phyloP scores from a whole-genome alignment of 352 stramenopile genomes.

The Saprolegnia parasitica region DNA sequence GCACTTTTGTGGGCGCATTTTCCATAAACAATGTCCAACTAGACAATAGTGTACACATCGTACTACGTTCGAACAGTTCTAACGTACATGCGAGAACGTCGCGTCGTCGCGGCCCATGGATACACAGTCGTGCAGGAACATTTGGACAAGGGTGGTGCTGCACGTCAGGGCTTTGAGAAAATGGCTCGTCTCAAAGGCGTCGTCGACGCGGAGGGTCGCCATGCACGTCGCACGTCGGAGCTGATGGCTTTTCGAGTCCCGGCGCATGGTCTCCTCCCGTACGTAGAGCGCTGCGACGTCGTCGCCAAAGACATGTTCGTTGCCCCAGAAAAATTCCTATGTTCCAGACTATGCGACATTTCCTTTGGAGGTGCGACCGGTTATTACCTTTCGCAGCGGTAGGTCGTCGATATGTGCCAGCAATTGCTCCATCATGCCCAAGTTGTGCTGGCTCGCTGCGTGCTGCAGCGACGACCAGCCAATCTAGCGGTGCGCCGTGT shows the following conservation, averaged over 20 bases:
- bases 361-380: too few relatives aligned
- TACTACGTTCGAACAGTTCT: background rate
- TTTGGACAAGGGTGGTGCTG: background rate
- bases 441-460: background rate
- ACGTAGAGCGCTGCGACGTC: background rate
- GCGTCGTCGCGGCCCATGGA: constrained; percentile 5
- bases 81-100: background rate
- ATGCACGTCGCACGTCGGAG: background rate
- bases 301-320: background rate
- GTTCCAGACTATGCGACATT: background rate
- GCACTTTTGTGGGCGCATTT: background rate
- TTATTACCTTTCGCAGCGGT: background rate
- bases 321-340: background rate
- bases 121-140: constrained; percentile 6
- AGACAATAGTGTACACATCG: background rate
- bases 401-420: background rate
- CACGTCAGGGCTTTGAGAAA: constrained; percentile 19
- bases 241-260: background rate
- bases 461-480: background rate
- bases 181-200: background rate
- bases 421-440: constrained; percentile 4
- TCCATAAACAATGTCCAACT: constrained; percentile 8
- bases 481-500: background rate
- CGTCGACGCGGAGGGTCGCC: background rate
- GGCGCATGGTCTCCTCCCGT: background rate